Evolutionary conservation across 306 rosid genomes (phyloP), one percentile per base, ranked within the genome.

Genomic region (Quercus ilex): DNA sequence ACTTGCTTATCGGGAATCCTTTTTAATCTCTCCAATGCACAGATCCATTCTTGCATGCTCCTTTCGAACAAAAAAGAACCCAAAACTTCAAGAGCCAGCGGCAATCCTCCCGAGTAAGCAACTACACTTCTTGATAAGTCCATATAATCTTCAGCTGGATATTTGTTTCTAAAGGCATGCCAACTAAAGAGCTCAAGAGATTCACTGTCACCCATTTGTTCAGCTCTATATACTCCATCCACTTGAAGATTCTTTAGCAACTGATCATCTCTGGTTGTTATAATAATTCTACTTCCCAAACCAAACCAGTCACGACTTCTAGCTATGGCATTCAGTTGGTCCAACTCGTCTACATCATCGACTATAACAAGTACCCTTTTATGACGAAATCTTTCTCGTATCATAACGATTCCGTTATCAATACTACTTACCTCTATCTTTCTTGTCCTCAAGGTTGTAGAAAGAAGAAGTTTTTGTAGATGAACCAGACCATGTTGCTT

Each of bases 71-170:
- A 33, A 1, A 19, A 4, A 38, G 53, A 69, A 6, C 74, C 74
- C 5, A 69, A 35, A 6, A 43, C 20, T 10, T 69, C n/a, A 25
- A 69, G 13, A 19, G 30, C 55, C 30, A 69, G 3, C 0, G 74
- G 74, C 15, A 4, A 53, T 20, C 52, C 12, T n/a, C 12, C 6
- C 0, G 15, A 3, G 0, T 35, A 18, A 7, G 3, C 17, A 5
- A 9, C 14, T 38, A 23, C 55, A 8, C 31, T 21, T n/a, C 0
- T 69, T 41, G 30, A 38, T 3, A 69, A 4, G 17, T 41, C 55
- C 6, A 0, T 0, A 38, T 0, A 69, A 8, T 0, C 55, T 69
- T 15, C 0, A 33, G 43, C 0, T n/a, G 51, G 53, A 35, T 8
- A 0, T 0, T 28, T 0, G 11, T 20, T 69, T 12, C 2, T 20